Evolutionary conservation across 2,329 filamentous ascomycete genomes (phyloP).

Genomic region (Elsinoe batatas): DNA sequence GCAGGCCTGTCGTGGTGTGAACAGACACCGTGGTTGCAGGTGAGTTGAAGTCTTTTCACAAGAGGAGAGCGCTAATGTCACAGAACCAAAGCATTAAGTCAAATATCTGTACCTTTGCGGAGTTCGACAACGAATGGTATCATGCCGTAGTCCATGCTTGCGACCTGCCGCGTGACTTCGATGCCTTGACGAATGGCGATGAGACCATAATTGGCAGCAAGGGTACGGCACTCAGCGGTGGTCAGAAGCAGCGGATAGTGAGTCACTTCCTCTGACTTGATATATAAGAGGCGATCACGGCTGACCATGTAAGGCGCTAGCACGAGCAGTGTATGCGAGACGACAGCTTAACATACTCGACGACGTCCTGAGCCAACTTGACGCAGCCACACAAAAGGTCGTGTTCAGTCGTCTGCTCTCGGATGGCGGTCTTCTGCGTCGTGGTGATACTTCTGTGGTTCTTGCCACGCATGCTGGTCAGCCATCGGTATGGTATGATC

Average conservation of each 20-base stretch:
- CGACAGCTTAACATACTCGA: constrained; percentile 42
- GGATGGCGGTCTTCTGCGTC: constrained; percentile 34
- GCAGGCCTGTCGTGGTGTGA: constrained; percentile 29
- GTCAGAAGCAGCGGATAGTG: constrained; percentile 42
- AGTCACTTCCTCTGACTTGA: constrained; percentile 25
- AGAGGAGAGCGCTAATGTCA: not conserved
- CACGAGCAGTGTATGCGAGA: constrained; percentile 43
- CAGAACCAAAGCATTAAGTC: constrained; percentile 30
- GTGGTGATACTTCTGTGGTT: constrained; percentile 32
- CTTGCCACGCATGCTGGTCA: constrained; percentile 30
- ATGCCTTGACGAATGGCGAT: constrained; percentile 32
- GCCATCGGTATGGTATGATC: not conserved
- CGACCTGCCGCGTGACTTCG: constrained; percentile 31
- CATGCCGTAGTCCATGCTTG: constrained; percentile 28
- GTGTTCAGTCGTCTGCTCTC: constrained; percentile 40
- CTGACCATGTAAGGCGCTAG: constrained; percentile 33
- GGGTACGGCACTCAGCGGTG: constrained; percentile 43
- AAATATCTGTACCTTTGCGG: constrained; percentile 28
- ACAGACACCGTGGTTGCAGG: constrained; percentile 29
- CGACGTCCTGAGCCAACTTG: constrained; percentile 43
- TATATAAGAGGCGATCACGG: constrained; percentile 30
- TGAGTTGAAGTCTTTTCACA: not conserved
- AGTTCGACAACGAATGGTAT: constrained; percentile 31
- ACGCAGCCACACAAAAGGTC: constrained; percentile 39
- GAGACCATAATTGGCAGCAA: constrained; percentile 42